Evolutionary conservation across 345 rosid species (phyloP).

Genomic region (Draba incana): DNA sequence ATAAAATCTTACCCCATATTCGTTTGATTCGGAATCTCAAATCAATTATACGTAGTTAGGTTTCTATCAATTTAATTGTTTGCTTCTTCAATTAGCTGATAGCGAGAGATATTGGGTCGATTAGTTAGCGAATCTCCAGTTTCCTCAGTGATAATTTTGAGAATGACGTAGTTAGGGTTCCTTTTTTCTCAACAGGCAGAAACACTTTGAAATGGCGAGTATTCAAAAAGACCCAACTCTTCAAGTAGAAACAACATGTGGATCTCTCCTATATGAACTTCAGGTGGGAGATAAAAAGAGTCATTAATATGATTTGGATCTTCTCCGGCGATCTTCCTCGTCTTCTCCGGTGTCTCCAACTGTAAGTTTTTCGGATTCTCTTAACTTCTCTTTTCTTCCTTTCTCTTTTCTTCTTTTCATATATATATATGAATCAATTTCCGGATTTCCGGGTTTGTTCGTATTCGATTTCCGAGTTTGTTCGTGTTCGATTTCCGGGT

Average conservation of each 20-base stretch:
- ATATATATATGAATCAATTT: no score
- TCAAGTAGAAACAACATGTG: conserved; percentile 88
- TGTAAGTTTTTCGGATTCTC: no score
- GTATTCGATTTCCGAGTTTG: no score
- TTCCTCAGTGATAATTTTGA: background rate
- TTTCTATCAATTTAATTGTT: no score
- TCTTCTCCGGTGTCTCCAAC: no score
- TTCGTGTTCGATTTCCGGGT: no score
- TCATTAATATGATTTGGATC: background rate
- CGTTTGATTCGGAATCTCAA: background rate
- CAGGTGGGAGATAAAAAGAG: conserved; percentile 51
- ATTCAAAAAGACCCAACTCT: conserved; percentile 51
- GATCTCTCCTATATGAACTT: conserved; percentile 81
- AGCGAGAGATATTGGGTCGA: background rate
- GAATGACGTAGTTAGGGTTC: conserved; percentile 20
- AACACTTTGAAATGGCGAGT: conserved; percentile 52
- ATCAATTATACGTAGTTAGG: background rate
- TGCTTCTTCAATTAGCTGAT: conserved; percentile 1
- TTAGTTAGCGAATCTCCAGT: background rate
- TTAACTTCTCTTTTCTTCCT: no score
- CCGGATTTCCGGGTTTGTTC: no score
- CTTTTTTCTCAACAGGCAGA: conserved; percentile 28
- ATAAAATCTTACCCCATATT: no score
- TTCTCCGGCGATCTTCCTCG: no score
- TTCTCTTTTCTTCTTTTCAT: no score